These are phyloP conservation scores for Russula olivacea DNA, from an alignment of 768 basidiomycete genomes.

Conservation along the genomic window DNA sequence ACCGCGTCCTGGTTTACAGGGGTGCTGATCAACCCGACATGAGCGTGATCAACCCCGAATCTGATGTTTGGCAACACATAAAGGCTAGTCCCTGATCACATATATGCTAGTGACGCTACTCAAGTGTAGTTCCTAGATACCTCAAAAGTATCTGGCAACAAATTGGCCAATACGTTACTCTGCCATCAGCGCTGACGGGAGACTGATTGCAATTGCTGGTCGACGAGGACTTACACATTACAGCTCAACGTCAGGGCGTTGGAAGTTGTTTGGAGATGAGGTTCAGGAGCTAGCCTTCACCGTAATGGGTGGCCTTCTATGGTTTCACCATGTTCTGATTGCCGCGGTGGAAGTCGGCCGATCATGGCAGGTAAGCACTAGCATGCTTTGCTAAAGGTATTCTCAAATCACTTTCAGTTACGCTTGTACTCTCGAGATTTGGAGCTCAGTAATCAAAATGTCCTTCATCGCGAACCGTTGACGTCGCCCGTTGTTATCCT, in stretches of 20 bases:
- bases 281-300: constrained; percentile 81
- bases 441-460: constrained; percentile 75
- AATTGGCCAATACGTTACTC: constrained; percentile 97
- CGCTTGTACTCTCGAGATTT: constrained; percentile 91
- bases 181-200: constrained; percentile 82
- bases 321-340: constrained; percentile 95
- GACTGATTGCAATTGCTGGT: constrained; percentile 89
- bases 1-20: constrained; percentile 86
- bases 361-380: constrained; percentile 58
- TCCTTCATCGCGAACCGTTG: constrained; percentile 75
- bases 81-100: constrained; percentile 44
- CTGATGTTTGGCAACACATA: constrained; percentile 97
- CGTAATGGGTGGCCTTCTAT: constrained; percentile 87
- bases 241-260: constrained; percentile 87
- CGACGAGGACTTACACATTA: constrained; percentile 89
- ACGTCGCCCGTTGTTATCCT: constrained; percentile 76
- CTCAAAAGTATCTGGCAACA: constrained; percentile 75
- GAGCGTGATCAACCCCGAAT: constrained; percentile 96
- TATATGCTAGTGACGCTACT: background rate
- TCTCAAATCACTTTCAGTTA: constrained; percentile 46
- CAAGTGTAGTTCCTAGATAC: constrained; percentile 51
- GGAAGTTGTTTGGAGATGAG: constrained; percentile 83
- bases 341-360: constrained; percentile 81
- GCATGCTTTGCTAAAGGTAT: background rate
- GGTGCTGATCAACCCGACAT: constrained; percentile 97